A percentile compares a stretch with the other conserved stretches of the same genome.
These are phyloP conservation scores for Solanum chiquidenum DNA, from an alignment of 257 asterid genomes.

Conservation along the genomic window DNA sequence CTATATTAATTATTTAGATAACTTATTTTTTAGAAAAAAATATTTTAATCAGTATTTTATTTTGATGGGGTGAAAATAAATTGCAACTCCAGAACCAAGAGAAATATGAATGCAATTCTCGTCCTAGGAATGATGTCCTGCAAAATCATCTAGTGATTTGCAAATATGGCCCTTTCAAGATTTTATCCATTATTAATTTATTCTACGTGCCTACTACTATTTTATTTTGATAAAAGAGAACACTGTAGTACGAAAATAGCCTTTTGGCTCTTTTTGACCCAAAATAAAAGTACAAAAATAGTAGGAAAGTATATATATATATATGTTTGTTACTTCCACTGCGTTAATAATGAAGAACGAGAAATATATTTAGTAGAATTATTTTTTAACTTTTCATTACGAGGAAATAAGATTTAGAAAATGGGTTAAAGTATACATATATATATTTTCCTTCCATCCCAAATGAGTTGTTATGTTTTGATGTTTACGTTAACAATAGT, in stretches of 20 bases:
- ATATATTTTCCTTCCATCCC: too few species aligned
- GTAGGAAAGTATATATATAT: neutral
- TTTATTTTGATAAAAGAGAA: neutral
- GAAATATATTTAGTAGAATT: neutral
- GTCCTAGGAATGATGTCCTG: neutral
- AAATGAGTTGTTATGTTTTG: too few species aligned
- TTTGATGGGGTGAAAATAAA: neutral
- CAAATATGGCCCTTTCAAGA: neutral
- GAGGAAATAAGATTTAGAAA: neutral
- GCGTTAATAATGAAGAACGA: neutral
- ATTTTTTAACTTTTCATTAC: neutral
- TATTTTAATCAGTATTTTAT: neutral
- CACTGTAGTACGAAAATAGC: neutral
- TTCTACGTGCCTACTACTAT: neutral
- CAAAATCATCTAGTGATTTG: neutral
- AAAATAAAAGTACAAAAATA: neutral
- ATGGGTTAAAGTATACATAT: neutral
- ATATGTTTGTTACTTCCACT: neutral
- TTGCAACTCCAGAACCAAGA: neutral
- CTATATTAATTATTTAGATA: too few species aligned
- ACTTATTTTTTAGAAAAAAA: fast-evolving
- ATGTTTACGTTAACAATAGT: too few species aligned
- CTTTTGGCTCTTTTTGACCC: neutral
- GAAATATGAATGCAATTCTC: neutral
- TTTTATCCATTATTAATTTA: neutral